A percentile compares a stretch with the other conserved stretches of the same genome.
phyloP scores from a whole-genome alignment of 1,139 yeast genomes.

The Zygosaccharomyces pseudobailii region DNA sequence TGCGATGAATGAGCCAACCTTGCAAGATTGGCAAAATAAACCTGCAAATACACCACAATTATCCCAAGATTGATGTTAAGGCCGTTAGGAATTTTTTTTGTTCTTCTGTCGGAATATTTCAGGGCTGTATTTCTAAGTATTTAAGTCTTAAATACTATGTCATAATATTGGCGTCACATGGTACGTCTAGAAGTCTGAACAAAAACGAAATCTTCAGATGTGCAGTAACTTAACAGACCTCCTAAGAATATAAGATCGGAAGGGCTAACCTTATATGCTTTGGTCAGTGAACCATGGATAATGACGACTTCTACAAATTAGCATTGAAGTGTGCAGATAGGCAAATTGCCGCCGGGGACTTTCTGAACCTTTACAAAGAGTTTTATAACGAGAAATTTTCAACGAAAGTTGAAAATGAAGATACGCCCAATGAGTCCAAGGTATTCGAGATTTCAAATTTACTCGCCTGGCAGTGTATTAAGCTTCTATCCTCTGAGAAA shows the following conservation, averaged over 20 bases:
- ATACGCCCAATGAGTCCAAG: conserved; percentile 14
- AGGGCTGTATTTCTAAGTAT: background rate
- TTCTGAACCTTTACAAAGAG: conserved; percentile 31
- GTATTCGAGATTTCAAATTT: conserved; percentile 14
- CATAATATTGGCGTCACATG: background rate
- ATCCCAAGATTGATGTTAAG: background rate
- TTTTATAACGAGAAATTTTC: conserved; percentile 30
- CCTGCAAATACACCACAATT: conserved; percentile 10
- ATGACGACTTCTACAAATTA: conserved; percentile 23
- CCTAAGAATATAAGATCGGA: background rate
- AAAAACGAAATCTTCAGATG: background rate
- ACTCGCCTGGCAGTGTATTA: conserved; percentile 22
- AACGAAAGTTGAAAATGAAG: conserved; percentile 19
- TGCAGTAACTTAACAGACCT: background rate
- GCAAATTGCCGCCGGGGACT: conserved; percentile 27
- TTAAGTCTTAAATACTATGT: background rate
- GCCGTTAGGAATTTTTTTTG: too few species aligned
- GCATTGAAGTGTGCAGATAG: conserved; percentile 29
- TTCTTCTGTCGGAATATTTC: too few species aligned
- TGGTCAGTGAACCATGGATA: conserved; percentile 11
- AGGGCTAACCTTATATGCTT: background rate
- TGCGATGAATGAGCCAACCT: conserved; percentile 5
- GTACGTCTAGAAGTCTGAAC: background rate
- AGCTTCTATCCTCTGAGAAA: conserved; percentile 20
- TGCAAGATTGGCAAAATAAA: conserved; percentile 28